phyloP scores from a whole-genome alignment of 257 asterid species.

The Solanum chiquidenum region DNA sequence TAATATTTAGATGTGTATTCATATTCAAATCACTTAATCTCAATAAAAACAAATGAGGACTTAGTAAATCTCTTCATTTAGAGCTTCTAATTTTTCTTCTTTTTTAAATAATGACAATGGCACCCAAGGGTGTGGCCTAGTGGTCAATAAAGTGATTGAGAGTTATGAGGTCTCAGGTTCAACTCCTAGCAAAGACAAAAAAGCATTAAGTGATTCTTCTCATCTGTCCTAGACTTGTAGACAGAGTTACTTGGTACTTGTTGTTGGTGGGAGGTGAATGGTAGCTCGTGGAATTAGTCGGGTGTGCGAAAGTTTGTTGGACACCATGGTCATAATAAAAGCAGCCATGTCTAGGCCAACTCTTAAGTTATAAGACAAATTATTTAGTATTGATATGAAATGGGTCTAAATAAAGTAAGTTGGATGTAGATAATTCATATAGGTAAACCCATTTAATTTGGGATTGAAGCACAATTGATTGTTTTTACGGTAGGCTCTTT shows the following conservation, averaged over 20 bases:
- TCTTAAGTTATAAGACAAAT: neutral
- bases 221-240: neutral
- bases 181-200: neutral
- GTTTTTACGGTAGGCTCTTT: neutral
- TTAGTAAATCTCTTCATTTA: neutral
- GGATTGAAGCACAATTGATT: neutral
- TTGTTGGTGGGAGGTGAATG: neutral
- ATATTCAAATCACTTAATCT: neutral
- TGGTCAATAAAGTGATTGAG: neutral
- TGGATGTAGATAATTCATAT: neutral
- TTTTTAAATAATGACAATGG: neutral
- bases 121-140: neutral
- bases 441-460: neutral
- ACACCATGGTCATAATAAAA: neutral
- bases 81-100: neutral
- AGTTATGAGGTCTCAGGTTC: neutral
- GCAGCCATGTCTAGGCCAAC: neutral
- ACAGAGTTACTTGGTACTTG: neutral
- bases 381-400: neutral
- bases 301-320: neutral
- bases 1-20: neutral
- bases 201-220: neutral
- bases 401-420: neutral
- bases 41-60: neutral
- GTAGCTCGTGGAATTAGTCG: neutral